Base-by-base conservation (phyloP, 768 basidiomycete species). In the Suillus sp. region DNA sequence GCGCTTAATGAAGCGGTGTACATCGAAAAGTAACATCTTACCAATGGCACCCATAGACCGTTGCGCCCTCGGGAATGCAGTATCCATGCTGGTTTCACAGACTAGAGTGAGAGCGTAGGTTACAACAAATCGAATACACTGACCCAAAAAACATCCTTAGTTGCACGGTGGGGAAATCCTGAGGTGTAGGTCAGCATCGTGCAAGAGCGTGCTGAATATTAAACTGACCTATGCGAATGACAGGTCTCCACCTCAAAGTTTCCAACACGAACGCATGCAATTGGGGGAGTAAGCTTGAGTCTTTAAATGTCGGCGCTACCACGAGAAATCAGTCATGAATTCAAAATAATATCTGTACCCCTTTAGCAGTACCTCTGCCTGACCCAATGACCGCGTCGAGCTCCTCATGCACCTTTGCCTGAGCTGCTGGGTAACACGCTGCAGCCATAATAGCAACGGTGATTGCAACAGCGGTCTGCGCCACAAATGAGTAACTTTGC, bases 161-260 rank as follows among this genome's bases (percentile, higher is more conserved):
- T 16, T 30, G 48, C 48, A 48, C 48, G 48, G 25, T 48, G 48
- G 8, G 48, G 48, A 48, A 48, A 48, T 48, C 48, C 48, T 48
- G 16, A 48, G 25, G 48, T 16, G 27, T 22, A 48, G 27, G 25
- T 48, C 25, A 27, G 25, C 14, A 48, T 48, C 3, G 8, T 27
- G 14, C 16, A 16, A 5, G 48, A 48, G 25, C 8, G 8, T 48
- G 48, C 25, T 18, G 1, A 9, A 48, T 30, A 16, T 48, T 1
- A 25, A 48, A 25, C 47, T 48, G 7, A 48, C 48, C 48, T 48
- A 48, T 48, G 14, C 48, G 48, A 8, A 48, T 48, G 25, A 48
- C 48, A 48, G 48, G 48, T 48, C 14, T 48, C 48, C 48, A 48
- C 27, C 48, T 48, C 14, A 48, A 30, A 9, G 14, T 30, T 48